phyloP scores from a whole-genome alignment of 2,329 filamentous ascomycete species.

The Fusarium compactum region DNA sequence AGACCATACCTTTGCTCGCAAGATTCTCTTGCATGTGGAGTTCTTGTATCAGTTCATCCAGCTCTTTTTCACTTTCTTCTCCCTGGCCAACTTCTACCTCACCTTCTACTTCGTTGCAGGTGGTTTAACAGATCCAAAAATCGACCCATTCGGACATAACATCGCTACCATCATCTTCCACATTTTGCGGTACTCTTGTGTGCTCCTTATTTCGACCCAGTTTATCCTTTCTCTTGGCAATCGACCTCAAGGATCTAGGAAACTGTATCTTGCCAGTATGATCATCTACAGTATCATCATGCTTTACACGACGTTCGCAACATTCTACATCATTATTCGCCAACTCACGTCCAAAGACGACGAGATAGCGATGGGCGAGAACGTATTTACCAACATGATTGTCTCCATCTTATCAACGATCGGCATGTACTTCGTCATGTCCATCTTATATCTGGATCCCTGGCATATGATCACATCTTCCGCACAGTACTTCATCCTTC shows the following conservation, averaged over 20 bases:
- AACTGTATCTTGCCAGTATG: slow-evolving; percentile 89
- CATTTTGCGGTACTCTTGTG: slow-evolving; percentile 84
- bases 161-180: slow-evolving; percentile 88
- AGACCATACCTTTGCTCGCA: slow-evolving; percentile 89
- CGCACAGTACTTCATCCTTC: slow-evolving; percentile 89
- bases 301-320: slow-evolving; percentile 92
- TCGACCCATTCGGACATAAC: slow-evolving; percentile 93
- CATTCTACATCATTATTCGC: slow-evolving; percentile 87
- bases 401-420: slow-evolving; percentile 89
- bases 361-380: slow-evolving; percentile 76
- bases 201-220: slow-evolving; percentile 91
- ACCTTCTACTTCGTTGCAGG: slow-evolving; percentile 99
- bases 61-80: slow-evolving; percentile 96
- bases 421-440: slow-evolving; percentile 96
- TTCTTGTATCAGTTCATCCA: slow-evolving; percentile 95
- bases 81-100: slow-evolving; percentile 97
- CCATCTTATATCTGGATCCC: slow-evolving; percentile 94
- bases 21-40: slow-evolving; percentile 92
- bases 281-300: slow-evolving; percentile 94
- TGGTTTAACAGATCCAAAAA: slow-evolving; percentile 79
- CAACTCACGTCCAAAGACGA: slow-evolving; percentile 70
- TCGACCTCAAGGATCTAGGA: slow-evolving; percentile 92
- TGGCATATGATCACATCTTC: slow-evolving; percentile 99
- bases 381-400: slow-evolving; percentile 94
- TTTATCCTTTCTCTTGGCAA: slow-evolving; percentile 98